Evolutionary conservation across 768 basidiomycete species (phyloP).

Genomic region (Scleroderma citrinum): DNA sequence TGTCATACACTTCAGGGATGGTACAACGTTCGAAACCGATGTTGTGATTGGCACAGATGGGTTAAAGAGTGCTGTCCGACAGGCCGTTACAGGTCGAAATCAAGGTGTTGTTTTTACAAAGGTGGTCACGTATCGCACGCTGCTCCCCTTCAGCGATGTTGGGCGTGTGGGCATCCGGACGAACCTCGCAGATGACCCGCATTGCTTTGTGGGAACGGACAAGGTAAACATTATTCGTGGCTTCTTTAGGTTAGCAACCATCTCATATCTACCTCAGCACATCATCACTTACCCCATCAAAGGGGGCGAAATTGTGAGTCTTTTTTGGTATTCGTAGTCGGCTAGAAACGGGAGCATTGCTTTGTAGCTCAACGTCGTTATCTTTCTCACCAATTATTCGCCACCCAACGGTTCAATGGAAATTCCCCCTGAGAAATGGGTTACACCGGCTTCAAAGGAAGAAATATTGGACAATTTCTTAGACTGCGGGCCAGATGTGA

Average conservation of each 20-base stretch:
- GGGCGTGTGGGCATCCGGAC: conserved; percentile 38
- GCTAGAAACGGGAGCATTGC: neutral
- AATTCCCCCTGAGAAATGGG: conserved; percentile 34
- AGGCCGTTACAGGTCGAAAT: conserved; percentile 29
- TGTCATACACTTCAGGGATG: conserved; percentile 43
- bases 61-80: conserved; percentile 33
- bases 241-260: neutral
- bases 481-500: conserved; percentile 44
- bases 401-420: conserved; percentile 23
- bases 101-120: conserved; percentile 36
- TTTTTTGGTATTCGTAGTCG: neutral
- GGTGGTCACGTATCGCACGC: conserved; percentile 43
- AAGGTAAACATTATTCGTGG: conserved; percentile 32
- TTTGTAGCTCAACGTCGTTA: conserved; percentile 42
- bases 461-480: conserved; percentile 40
- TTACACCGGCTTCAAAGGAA: conserved; percentile 31
- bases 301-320: conserved; percentile 34
- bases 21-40: conserved; percentile 40
- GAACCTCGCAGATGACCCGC: conserved; percentile 29
- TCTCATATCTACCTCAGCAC: conserved; percentile 33
- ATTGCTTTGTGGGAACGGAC: conserved; percentile 39
- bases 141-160: conserved; percentile 38
- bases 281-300: conserved; percentile 48
- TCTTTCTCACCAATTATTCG: conserved; percentile 32
- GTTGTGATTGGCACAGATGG: conserved; percentile 41